Percentiles rank a stretch among this genome's conserved stretches.
Conservation (phyloP, 176 grass and related monocot genomes). For the Oryza longistaminata region DNA sequence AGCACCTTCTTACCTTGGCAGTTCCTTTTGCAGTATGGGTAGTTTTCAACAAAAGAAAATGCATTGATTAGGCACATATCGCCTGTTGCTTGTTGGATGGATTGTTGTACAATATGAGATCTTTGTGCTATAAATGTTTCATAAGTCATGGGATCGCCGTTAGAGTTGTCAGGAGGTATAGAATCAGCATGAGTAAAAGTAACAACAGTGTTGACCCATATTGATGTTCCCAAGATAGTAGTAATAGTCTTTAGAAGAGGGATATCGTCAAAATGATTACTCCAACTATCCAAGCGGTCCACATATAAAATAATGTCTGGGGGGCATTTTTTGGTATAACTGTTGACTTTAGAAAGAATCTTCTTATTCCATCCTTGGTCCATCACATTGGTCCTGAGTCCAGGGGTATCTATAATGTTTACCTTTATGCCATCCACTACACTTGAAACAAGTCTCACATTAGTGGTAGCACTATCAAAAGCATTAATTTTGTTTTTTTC, state of each 20-base stretch:
- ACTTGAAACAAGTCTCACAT: slow-evolving; percentile 60
- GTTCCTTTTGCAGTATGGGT: slow-evolving; percentile 73
- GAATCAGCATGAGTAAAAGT: slow-evolving; percentile 87
- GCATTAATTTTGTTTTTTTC: slow-evolving; percentile 63
- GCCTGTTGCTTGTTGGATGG: slow-evolving; percentile 66
- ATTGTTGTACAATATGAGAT: slow-evolving; percentile 82
- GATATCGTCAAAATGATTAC: slow-evolving; percentile 73
- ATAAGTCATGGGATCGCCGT: slow-evolving; percentile 71
- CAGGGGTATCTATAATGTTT: slow-evolving; percentile 74
- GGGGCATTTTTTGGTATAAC: slow-evolving; percentile 76
- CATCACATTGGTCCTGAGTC: slow-evolving; percentile 68
- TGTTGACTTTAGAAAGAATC: slow-evolving; percentile 67
- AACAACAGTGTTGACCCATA: slow-evolving; percentile 90
- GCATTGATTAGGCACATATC: slow-evolving; percentile 89
- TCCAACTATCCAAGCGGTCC: slow-evolving; percentile 71
- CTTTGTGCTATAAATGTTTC: slow-evolving; percentile 82
- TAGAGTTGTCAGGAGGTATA: slow-evolving; percentile 79
- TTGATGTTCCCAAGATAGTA: slow-evolving; percentile 67
- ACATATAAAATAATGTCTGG: slow-evolving; percentile 94
- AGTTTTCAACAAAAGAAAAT: slow-evolving; percentile 82
- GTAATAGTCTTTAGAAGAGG: slow-evolving; percentile 83
- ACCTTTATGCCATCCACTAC: slow-evolving; percentile 77
- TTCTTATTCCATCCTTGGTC: slow-evolving; percentile 78
- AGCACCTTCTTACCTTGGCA: slow-evolving; percentile 65
- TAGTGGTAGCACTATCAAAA: slow-evolving; percentile 64